Evolutionary conservation across 1,139 yeast species (phyloP).

Genomic region (Saccharomyces hybrid): DNA sequence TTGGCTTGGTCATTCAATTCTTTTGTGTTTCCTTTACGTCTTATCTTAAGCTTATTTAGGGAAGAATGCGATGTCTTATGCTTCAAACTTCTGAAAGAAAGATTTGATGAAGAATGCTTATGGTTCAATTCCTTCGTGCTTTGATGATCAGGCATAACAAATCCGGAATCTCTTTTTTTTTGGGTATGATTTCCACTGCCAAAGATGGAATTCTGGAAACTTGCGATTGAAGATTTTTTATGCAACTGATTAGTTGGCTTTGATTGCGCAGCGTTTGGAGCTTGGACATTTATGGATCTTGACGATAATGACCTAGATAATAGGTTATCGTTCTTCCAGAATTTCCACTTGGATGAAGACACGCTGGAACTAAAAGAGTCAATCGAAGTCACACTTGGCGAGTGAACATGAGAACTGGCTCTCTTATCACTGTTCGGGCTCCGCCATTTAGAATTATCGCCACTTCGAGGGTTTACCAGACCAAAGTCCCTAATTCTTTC

Average conservation of each 20-base stretch:
- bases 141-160: background rate
- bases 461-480: background rate
- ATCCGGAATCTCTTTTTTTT: conserved; percentile 6
- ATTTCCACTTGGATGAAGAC: conserved; percentile 28
- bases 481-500: background rate
- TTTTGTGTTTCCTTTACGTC: conserved; percentile 21
- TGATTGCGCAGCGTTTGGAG: background rate
- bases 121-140: conserved; percentile 11
- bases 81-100: conserved; percentile 15
- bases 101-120: background rate
- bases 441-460: background rate
- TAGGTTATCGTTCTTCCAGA: conserved; percentile 27
- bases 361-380: background rate
- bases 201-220: conserved; percentile 19
- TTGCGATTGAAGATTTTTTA: conserved; percentile 19
- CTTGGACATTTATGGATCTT: background rate
- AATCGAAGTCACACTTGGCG: background rate
- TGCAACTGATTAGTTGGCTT: conserved; percentile 10
- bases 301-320: background rate
- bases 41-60: conserved; percentile 24
- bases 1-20: conserved; percentile 11
- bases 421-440: background rate
- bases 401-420: background rate
- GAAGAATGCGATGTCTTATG: conserved; percentile 31
- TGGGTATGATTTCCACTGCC: conserved; percentile 2